phyloP scores from a whole-genome alignment of 768 basidiomycete species.

The Pisolithus microcarpus region DNA sequence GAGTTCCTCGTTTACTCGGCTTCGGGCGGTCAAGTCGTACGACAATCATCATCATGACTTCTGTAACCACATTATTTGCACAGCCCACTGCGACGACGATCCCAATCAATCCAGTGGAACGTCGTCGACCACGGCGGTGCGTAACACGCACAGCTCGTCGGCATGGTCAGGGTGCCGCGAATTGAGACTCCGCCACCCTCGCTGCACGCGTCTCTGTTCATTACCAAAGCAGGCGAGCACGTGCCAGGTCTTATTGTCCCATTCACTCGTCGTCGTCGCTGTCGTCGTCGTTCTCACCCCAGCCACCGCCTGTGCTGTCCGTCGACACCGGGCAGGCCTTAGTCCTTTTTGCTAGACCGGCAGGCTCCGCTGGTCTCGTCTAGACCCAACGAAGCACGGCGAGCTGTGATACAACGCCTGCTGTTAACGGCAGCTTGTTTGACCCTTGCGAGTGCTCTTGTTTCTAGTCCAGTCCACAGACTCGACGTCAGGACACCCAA shows the following conservation, averaged over 20 bases:
- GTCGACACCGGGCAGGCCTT: conserved; percentile 6
- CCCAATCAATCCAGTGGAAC: too few species aligned
- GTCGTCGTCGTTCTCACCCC: conserved; percentile 3
- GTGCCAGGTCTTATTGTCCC: conserved; percentile 3
- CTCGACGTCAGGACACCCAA: conserved; percentile 51
- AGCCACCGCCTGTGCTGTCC: background rate
- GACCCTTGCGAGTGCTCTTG: conserved; percentile 30
- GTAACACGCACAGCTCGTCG: background rate
- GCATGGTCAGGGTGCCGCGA: background rate
- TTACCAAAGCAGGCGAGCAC: background rate
- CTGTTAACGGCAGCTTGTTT: background rate
- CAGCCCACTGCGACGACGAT: too few species aligned
- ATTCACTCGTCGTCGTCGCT: background rate
- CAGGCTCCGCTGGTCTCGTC: conserved; percentile 95
- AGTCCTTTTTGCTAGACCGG: conserved; percentile 64
- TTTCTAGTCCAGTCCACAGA: conserved; percentile 54
- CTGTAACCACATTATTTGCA: too few species aligned
- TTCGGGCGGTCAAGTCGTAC: too few species aligned
- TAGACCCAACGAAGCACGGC: conserved; percentile 45
- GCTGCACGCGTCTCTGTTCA: background rate
- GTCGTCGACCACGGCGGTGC: background rate
- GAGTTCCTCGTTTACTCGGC: too few species aligned
- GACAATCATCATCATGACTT: too few species aligned
- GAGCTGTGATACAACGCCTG: conserved; percentile 1
- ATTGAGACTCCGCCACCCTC: conserved; percentile 20